phyloP scores from a whole-genome alignment of 768 basidiomycete species.

The Tricholoma flavovirens region DNA sequence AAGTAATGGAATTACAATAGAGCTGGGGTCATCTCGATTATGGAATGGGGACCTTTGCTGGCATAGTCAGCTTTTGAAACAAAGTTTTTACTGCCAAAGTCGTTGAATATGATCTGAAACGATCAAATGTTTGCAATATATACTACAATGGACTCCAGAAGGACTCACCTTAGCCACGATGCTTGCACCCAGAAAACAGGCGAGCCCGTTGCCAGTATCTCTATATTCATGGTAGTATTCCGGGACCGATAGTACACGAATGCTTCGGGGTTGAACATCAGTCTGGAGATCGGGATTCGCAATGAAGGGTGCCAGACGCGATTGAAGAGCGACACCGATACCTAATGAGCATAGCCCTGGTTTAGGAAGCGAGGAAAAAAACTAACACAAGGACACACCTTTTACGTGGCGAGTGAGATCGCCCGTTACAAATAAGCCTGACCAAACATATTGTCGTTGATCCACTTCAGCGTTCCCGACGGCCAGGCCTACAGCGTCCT shows the following conservation, averaged over 20 bases:
- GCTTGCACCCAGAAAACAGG: conserved; percentile 75
- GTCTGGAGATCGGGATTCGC: conserved; percentile 57
- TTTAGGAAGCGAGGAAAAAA: background rate
- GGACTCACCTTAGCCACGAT: conserved; percentile 75
- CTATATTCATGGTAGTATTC: conserved; percentile 91
- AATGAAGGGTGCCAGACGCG: conserved; percentile 60
- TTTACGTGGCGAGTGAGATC: conserved; percentile 66
- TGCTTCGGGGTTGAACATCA: conserved; percentile 65
- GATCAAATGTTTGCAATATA: conserved; percentile 3
- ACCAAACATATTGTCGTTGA: conserved; percentile 68
- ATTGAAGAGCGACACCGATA: conserved; percentile 62
- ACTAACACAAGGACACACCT: conserved; percentile 36
- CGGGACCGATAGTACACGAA: conserved; percentile 62
- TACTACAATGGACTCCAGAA: background rate
- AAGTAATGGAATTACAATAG: conserved; percentile 40
- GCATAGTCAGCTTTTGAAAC: conserved; percentile 79
- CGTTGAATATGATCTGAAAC: conserved; percentile 67
- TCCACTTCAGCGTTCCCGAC: conserved; percentile 59
- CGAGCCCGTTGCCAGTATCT: conserved; percentile 76
- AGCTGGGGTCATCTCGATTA: conserved; percentile 75
- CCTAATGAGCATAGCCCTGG: conserved; percentile 31
- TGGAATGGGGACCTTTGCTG: conserved; percentile 62
- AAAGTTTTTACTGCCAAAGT: conserved; percentile 58
- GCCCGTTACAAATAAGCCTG: conserved; percentile 77
- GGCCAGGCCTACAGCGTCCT: conserved; percentile 61